Percentiles rank a stretch among this genome's conserved stretches.
phyloP scores from a whole-genome alignment of 2,329 filamentous ascomycete species.

The Aspergillus fructus region DNA sequence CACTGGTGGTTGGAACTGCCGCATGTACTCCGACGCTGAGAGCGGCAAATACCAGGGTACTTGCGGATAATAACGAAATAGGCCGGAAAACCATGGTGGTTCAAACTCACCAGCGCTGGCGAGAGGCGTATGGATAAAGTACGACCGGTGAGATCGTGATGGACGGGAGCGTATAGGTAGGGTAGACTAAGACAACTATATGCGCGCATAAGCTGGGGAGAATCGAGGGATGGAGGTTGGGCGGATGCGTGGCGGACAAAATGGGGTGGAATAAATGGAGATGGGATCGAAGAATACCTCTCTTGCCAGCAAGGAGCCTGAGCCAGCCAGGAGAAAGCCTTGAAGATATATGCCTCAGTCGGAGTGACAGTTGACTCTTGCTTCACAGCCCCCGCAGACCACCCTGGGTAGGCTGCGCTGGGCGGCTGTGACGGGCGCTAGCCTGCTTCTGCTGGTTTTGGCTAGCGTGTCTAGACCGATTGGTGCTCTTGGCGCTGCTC shows the following conservation, averaged over 20 bases:
- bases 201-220: conserved; percentile 5
- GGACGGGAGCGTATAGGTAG: neutral
- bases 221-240: neutral
- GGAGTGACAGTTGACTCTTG: neutral
- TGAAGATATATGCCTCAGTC: neutral
- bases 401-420: too few species aligned
- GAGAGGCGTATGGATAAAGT: neutral
- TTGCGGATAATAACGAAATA: neutral
- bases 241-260: neutral
- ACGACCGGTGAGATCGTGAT: neutral
- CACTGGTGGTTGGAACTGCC: conserved; percentile 7
- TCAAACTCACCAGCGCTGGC: neutral
- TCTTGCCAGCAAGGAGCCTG: conserved; percentile 25
- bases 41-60: conserved; percentile 7
- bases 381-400: conserved; percentile 8
- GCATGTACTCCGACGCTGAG: conserved; percentile 14
- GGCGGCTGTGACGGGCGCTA: neutral
- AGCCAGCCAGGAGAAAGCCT: conserved; percentile 20
- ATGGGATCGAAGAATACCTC: conserved; percentile 8
- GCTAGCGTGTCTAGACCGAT: conserved; percentile 3
- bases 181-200: conserved; percentile 1
- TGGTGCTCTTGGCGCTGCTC: neutral
- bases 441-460: neutral
- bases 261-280: neutral
- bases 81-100: conserved; percentile 10